Evolutionary conservation across 768 basidiomycete genomes (phyloP).

Genomic region (Candolleomyces eurysporus): DNA sequence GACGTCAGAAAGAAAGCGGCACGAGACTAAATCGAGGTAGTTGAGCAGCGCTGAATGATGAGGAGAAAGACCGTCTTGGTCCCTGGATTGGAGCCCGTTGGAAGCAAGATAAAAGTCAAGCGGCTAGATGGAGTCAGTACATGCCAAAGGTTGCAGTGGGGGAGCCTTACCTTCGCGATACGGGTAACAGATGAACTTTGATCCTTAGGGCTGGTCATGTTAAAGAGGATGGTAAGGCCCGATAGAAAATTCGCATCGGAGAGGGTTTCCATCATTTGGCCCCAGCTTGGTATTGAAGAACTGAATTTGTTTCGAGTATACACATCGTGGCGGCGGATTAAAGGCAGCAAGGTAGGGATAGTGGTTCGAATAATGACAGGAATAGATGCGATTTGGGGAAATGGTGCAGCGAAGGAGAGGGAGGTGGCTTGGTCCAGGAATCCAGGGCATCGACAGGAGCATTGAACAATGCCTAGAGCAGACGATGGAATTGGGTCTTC

Average conservation of each 20-base stretch:
- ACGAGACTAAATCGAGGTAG: slow-evolving; percentile 7
- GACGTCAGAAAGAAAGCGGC: neutral
- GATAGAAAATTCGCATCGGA: neutral
- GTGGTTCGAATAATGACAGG: slow-evolving; percentile 5
- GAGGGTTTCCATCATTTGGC: neutral
- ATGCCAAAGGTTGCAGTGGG: neutral
- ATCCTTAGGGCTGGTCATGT: neutral
- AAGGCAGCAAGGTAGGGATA: neutral
- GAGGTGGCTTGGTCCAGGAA: neutral
- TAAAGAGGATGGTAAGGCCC: neutral
- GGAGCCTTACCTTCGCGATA: neutral
- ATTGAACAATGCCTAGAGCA: slow-evolving; percentile 45
- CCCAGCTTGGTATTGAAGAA: neutral
- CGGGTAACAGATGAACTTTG: neutral
- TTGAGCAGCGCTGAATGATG: neutral
- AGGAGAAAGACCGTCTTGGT: neutral
- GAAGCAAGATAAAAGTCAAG: neutral
- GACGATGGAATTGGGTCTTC: slow-evolving; percentile 26
- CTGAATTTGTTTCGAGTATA: neutral
- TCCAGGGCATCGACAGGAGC: slow-evolving; percentile 39
- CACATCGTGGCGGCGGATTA: neutral
- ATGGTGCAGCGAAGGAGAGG: neutral
- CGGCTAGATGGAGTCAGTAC: neutral
- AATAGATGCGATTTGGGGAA: neutral
- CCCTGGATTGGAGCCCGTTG: neutral